Evolutionary conservation across 2,329 filamentous ascomycete species (phyloP).

Genomic region (Rutstroemia sp.): DNA sequence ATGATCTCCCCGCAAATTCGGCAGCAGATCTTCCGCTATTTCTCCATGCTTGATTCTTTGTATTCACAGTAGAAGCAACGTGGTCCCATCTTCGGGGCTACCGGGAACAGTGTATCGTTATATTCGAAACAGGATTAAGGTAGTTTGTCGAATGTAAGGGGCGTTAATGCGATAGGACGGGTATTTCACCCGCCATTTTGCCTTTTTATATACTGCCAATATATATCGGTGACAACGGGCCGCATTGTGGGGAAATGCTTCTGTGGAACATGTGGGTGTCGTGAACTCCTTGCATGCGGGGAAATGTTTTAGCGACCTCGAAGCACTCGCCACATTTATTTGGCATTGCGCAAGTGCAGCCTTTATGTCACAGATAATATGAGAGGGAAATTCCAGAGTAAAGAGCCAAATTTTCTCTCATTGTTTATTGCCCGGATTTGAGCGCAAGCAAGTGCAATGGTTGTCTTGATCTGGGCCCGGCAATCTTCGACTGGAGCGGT

Average conservation of each 20-base stretch:
- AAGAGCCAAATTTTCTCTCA: no score
- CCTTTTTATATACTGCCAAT: background rate
- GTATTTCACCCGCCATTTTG: background rate
- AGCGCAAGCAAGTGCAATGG: no score
- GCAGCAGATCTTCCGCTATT: background rate
- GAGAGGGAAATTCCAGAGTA: no score
- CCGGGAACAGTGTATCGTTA: background rate
- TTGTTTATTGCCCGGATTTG: no score
- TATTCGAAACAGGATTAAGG: background rate
- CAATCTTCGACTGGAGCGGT: no score
- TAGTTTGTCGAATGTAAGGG: slow-evolving; percentile 3
- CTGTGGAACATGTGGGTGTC: no score
- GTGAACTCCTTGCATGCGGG: no score
- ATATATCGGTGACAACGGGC: slow-evolving; percentile 6
- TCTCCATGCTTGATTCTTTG: background rate
- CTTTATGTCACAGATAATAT: no score
- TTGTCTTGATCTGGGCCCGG: no score
- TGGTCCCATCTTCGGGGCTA: background rate
- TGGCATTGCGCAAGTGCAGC: no score
- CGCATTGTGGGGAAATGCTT: background rate
- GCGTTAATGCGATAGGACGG: background rate
- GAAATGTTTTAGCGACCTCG: no score
- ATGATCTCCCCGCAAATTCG: background rate
- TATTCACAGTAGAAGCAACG: background rate
- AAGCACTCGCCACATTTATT: no score